Evolutionary conservation across 2,329 filamentous ascomycete genomes (phyloP), one percentile per base, ranked within the genome.

Genomic region (Graphium sp.): DNA sequence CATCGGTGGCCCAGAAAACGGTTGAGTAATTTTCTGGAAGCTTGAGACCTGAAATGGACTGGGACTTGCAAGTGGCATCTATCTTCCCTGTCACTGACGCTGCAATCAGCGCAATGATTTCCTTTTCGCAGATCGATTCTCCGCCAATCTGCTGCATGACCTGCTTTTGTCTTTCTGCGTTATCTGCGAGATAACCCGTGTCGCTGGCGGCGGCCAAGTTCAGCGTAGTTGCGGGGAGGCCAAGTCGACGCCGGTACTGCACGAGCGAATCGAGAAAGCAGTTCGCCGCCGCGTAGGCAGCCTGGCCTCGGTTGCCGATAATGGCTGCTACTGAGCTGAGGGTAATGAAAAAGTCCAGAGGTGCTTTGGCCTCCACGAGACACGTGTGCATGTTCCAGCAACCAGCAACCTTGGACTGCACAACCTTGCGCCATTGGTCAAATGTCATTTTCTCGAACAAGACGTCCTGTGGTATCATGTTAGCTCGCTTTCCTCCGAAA

Each of bases 271-370:
- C 62, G 28, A 62, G 50, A 37, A 60, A 64, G 26, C 47, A 48
- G 38, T 67, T 66, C 5, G 60, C 66, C 1, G 65, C 63, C 3
- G 63, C 59, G 35, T 73, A 73, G 42, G 68, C 69, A 10, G 62
- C 57, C 34, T 73, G 68, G 1, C 64, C 63, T 5, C 60, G 57
- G 36, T 61, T 69, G 18, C 68, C 68, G 27, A 69, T 47, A 36
- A 56, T 47, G 18, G 53, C 47, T 5, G 53, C 50, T 0, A 51
- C 53, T 10, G 52, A 55, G 18, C 28, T 31, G 11, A 36, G 30
- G 2, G 28, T 18, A 23, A 57, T 32, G 37, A 57, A 53, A 34
- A 59, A 55, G 32, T 53, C 49, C 1, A 51, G 35, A n/a, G n/a
- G n/a, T n/a, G n/a, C n/a, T 5, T 36, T 23, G 3, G 30, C 24